Base-by-base conservation (phyloP, 2,329 filamentous ascomycete genomes). In the Xylaria sp. region DNA sequence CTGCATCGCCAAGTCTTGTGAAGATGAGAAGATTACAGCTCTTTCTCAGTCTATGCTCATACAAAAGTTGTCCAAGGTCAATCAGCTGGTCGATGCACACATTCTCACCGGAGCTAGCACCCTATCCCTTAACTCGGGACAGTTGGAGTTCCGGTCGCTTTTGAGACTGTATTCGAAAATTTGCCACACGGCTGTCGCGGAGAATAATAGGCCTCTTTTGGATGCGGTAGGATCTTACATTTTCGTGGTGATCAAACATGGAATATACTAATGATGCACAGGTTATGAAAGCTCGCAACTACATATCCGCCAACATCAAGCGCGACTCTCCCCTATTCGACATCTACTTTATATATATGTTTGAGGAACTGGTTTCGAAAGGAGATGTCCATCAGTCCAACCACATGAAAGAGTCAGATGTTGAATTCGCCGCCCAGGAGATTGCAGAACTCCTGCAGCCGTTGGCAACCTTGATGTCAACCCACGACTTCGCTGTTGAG, bases 11-110 rank as follows among this genome's bases (percentile, higher is more conserved):
- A 84, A 83, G 19, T 87, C 84, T 59, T 92, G 88, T 71, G 83
- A 88, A 52, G 92, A 99, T 69, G 87, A 91, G 61, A 96, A 97
- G 75, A 96, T 99, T 57, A 94, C 89, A 5, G 92, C 92, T 4
- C 79, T 99, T 55, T 93, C 92, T 2, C 89, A 97, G 68, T 95
- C 92, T 0, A 97, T 99, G 87, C 84, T 99, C 23, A 77, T 96
- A n/a, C 94, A 99, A 71, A 97, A 99, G 74, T 84, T 97, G 59
- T 87, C 89, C 62, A 93, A 94, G 74, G 85, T 97, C 58, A 94
- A 85, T 69, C 80, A 84, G 60, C 78, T 83, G 3, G 89, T 97
- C 1, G 92, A 97, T 76, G 86, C 89, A 35, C 88, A 88, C 58
- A 94, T 99, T 61, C 88, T 97, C 57, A 85, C 84, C 13, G 92